Base-by-base conservation (phyloP, 176 grass and related monocot species). In the Ensete glaucum region DNA sequence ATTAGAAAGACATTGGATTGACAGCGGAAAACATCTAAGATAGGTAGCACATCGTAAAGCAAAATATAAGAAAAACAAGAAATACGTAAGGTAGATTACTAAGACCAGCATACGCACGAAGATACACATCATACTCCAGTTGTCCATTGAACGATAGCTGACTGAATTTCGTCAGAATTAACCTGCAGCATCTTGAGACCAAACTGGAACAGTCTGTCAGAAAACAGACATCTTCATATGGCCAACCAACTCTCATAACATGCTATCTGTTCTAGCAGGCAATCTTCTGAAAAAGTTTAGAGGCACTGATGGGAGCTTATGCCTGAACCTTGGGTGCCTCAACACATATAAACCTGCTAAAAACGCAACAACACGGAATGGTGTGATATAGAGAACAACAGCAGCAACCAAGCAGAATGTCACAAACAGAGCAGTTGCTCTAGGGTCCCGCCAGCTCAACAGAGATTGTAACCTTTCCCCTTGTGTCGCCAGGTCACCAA, bases 281-380 rank as follows among this genome's bases (percentile, higher is more conserved):
- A 90, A 85, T 66, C 88, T 81, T 63, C 88, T 84, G 78, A 90
- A 90, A 84, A 90, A 90, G 72, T 90, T 90, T 14, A 90, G 75
- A 0, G 88, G 88, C 49, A 90, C 88, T 0, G 88, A 90, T 1
- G 88, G 88, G 79, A 87, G 80, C 78, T 29, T 90, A 82, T 87
- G 54, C 58, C 88, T 81, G 81, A 90, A 90, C 75, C 88, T 90
- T 1, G 88, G 88, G 71, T 90, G 88, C 13, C 88, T 84, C 75
- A 90, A 51, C 81, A 72, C 69, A 13, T 90, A 90, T 9, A 90
- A 50, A 14, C 88, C 88, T 29, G 78, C 51, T 52, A 90, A 81
- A 55, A 90, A 81, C 20, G 86, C 84, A 14, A 87, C 84, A 3
- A 84, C 81, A 1, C 84, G 84, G 81, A 90, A 90, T 0, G 88